These are phyloP conservation scores for Quercus bicolor DNA, from an alignment of 306 rosid species.

Conservation along the genomic window DNA sequence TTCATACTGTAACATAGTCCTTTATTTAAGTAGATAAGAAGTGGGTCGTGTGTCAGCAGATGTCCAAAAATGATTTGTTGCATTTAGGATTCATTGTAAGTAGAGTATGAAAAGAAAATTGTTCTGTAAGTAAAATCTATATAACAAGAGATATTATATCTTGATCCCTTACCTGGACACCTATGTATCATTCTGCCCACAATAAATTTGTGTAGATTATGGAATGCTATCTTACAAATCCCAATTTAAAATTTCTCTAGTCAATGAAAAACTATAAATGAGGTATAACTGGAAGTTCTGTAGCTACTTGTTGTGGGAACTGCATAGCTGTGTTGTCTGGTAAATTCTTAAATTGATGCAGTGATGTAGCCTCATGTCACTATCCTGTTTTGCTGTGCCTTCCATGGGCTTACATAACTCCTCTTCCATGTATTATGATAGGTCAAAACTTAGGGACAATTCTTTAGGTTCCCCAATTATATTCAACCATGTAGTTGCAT, in stretches of 20 bases:
- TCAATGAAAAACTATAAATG: background rate
- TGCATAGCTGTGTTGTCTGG: background rate
- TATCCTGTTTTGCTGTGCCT: conserved; percentile 1
- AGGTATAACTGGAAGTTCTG: background rate
- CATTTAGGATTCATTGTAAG: background rate
- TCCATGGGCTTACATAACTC: background rate
- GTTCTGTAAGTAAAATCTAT: background rate
- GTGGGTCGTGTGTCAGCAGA: background rate
- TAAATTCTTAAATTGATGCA: background rate
- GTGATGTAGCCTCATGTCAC: background rate
- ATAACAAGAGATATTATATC: background rate
- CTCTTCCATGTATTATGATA: conserved; percentile 5
- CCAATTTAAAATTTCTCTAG: background rate
- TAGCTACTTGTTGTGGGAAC: background rate
- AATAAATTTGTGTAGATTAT: background rate
- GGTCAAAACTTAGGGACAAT: too few relatives aligned
- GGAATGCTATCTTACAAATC: background rate
- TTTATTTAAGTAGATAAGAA: background rate
- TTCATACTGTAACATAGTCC: background rate
- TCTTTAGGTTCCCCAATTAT: too few relatives aligned
- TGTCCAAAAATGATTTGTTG: background rate
- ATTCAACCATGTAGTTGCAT: too few relatives aligned
- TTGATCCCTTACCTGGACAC: background rate
- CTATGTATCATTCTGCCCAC: background rate
- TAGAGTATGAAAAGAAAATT: background rate